Conservation (phyloP, 2,329 filamentous ascomycete species). For the Colletotrichum brevisporum region DNA sequence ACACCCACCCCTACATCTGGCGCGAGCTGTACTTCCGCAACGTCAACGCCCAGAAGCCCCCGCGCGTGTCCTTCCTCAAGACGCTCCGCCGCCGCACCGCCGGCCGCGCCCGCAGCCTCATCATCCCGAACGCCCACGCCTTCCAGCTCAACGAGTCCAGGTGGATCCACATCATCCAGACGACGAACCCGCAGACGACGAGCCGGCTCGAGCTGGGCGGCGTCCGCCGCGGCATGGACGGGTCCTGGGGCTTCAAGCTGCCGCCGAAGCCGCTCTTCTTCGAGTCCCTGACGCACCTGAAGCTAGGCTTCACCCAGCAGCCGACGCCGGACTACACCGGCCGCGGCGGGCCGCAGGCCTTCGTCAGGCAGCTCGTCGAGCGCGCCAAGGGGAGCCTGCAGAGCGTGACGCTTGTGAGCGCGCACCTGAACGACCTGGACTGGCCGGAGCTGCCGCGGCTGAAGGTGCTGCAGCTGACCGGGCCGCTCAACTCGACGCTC, state of each 20-base stretch:
- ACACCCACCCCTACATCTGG: constrained; percentile 39
- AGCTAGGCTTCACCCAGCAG: constrained; percentile 23
- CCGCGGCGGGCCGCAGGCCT: constrained; percentile 29
- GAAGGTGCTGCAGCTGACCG: constrained; percentile 34
- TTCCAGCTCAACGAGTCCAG: constrained; percentile 38
- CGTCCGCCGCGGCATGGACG: constrained; percentile 28
- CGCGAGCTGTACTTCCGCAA: constrained; percentile 32
- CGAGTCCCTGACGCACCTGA: constrained; percentile 24
- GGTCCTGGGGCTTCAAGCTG: constrained; percentile 38
- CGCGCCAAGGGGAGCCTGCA: constrained; percentile 25
- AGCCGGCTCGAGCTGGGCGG: constrained; percentile 34
- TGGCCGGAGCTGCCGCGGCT: constrained; percentile 37
- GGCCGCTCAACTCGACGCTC: constrained; percentile 23
- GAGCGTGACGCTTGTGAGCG: constrained; percentile 24
- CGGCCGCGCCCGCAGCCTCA: constrained; percentile 32
- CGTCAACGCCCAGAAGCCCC: constrained; percentile 21
- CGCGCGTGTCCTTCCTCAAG: constrained; percentile 30
- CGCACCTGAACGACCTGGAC: constrained; percentile 32
- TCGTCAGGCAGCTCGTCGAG: constrained; percentile 32
- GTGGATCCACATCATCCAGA: constrained; percentile 39
- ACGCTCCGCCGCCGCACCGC: constrained; percentile 33
- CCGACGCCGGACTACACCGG: constrained; percentile 10
- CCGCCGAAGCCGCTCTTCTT: constrained; percentile 37
- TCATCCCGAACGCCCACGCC: constrained; percentile 31
- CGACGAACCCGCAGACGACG: constrained; percentile 37